Evolutionary conservation across 192 early-diverging fungal genomes (phyloP).

Genomic region (Phlyctochytrium arcticum): DNA sequence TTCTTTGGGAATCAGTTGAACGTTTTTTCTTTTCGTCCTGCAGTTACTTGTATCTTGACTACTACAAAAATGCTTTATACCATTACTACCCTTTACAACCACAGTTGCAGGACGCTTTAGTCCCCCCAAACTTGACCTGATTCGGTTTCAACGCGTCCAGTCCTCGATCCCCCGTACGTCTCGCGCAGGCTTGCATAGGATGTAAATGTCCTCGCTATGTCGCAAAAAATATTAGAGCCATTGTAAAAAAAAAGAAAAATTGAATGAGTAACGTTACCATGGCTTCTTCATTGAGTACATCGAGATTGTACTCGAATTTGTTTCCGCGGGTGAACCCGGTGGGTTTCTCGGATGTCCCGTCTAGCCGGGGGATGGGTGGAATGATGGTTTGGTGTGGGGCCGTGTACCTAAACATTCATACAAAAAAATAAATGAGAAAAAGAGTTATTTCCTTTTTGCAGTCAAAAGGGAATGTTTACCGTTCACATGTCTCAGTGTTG

Average conservation of each 20-base stretch:
- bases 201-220: constrained; percentile 1
- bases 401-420: constrained; percentile 17
- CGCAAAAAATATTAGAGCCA: neutral
- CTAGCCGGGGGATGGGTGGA: neutral
- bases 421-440: neutral
- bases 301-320: constrained; percentile 20
- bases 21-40: no score
- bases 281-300: neutral
- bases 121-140: constrained; percentile 6
- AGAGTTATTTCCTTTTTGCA: neutral
- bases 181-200: constrained; percentile 16
- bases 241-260: neutral
- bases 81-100: no score
- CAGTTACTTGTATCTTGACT: no score
- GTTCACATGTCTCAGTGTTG: constrained; percentile 33
- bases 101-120: no score
- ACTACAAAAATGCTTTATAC: no score
- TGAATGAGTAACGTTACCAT: neutral
- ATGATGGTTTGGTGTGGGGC: neutral
- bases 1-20: no score
- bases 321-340: constrained; percentile 39
- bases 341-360: constrained; percentile 5
- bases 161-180: neutral
- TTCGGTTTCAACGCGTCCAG: constrained; percentile 8
- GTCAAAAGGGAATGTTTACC: constrained; percentile 9